Evolutionary conservation across 1,139 yeast species (phyloP).

Genomic region (Geotrichum phurueaensis): DNA sequence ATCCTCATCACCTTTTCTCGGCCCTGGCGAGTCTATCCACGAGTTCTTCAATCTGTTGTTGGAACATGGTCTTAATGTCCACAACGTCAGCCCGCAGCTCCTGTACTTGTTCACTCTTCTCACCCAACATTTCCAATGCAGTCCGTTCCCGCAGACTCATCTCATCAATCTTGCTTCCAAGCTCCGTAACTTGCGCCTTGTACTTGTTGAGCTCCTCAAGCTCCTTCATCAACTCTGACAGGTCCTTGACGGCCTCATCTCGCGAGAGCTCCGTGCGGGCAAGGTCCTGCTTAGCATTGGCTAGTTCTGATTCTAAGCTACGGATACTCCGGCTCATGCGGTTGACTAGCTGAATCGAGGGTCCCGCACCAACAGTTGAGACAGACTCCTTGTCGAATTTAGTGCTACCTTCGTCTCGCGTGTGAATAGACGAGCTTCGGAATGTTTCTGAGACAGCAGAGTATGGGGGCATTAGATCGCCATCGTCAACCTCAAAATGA

Average conservation of each 20-base stretch:
- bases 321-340: constrained; percentile 71
- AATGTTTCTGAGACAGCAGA: not conserved
- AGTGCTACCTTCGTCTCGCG: constrained; percentile 21
- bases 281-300: constrained; percentile 60
- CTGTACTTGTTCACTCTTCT: constrained; percentile 77
- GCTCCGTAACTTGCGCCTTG: constrained; percentile 37
- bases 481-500: constrained; percentile 7
- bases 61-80: constrained; percentile 78
- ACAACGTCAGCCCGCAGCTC: constrained; percentile 83
- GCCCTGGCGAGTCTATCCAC: constrained; percentile 48
- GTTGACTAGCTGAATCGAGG: constrained; percentile 58
- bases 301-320: constrained; percentile 70
- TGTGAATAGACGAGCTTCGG: constrained; percentile 9
- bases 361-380: constrained; percentile 31
- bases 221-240: constrained; percentile 53
- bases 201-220: constrained; percentile 44
- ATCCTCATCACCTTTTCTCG: constrained; percentile 11
- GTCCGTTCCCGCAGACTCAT: constrained; percentile 43
- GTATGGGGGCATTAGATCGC: constrained; percentile 1
- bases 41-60: constrained; percentile 80
- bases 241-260: constrained; percentile 60
- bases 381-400: constrained; percentile 25
- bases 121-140: constrained; percentile 75
- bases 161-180: constrained; percentile 40
- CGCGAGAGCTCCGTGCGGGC: constrained; percentile 51